Base-by-base conservation (phyloP, 2,329 filamentous ascomycete genomes). In the Sporothrix brasiliensis region DNA sequence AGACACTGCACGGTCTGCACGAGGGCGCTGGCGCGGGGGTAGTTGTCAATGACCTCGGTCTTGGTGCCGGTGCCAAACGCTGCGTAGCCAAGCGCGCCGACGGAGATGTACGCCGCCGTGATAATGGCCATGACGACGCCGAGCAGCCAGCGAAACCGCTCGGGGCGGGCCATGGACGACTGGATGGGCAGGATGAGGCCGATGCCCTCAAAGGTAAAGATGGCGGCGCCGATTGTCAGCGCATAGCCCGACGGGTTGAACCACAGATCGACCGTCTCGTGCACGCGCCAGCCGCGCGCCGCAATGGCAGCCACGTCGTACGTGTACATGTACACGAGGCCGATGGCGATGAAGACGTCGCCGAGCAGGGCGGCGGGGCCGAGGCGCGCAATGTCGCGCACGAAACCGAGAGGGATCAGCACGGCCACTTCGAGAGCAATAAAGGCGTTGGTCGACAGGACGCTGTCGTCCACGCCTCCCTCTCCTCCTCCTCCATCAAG, bases 131-230 rank as follows among this genome's bases (percentile, higher is more conserved):
- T 92, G 78, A 93, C 87, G 14, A 87, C 74, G 72, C 84, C 90
- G 1, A 93, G 85, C 3, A 93, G 83, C 70, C 82, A 82, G 74
- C 87, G 84, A 75, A 93, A 93, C 21, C 88, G 84, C 73, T 91
- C 82, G 0, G 91, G 91, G 71, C 88, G 82, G 75, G 86, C 87
- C 91, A 93, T 93, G 70, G 88, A 90, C 10, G 89, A 90, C 77
- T 92, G 89, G 69, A 93, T 93, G 0, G 91, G 91, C 10, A 93
- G 81, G 73, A 93, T 92, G 30, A 93, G 86, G 0, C 91, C 91
- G 61, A 93, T 92, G 63, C 91, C 91, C 77, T 93, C 91, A 74
- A 92, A 93, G 0, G 91, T 92, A 80, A 92, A 93, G 76, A 93
- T 92, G 50, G 89, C 88, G 1, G 89, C 87, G 68, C 91, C 91